phyloP scores from a whole-genome alignment of 805 yeast genomes.

The Hagleromyces aurorensis region DNA sequence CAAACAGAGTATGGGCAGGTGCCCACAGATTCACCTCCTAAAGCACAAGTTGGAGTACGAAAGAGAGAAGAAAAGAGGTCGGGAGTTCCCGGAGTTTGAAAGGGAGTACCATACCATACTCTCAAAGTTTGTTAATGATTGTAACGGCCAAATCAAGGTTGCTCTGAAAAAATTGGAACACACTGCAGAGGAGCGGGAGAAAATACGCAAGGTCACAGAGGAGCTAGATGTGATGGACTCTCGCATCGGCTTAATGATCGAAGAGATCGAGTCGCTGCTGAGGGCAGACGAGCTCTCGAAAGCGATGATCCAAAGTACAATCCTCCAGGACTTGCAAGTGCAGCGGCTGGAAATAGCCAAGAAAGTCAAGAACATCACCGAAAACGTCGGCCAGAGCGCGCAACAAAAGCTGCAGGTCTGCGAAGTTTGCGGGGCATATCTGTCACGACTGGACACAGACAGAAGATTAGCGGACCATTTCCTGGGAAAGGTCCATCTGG shows the following conservation, averaged over 20 bases:
- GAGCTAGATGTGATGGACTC: conserved; percentile 56
- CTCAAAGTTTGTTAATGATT: conserved; percentile 52
- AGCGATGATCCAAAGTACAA: conserved; percentile 42
- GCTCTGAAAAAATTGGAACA: conserved; percentile 56
- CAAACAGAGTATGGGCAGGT: conserved; percentile 72
- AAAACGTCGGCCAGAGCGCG: conserved; percentile 72
- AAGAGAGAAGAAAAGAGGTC: conserved; percentile 35
- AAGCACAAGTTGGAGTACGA: conserved; percentile 68
- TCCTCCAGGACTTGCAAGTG: conserved; percentile 37
- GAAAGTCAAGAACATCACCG: conserved; percentile 52
- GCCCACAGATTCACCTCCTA: conserved; percentile 69
- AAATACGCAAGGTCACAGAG: conserved; percentile 44
- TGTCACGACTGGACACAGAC: conserved; percentile 80
- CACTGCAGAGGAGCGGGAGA: conserved; percentile 65
- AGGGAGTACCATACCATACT: conserved; percentile 39
- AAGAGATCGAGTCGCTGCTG: conserved; percentile 52
- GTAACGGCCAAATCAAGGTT: conserved; percentile 53
- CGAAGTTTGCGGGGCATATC: conserved; percentile 80
- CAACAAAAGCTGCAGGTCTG: conserved; percentile 90
- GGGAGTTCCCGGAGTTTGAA: conserved; percentile 39
- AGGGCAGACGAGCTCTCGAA: conserved; percentile 42
- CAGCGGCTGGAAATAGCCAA: conserved; percentile 48
- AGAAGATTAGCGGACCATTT: conserved; percentile 85
- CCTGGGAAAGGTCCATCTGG: conserved; percentile 78
- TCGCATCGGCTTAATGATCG: conserved; percentile 54